Evolutionary conservation across 495 filamentous ascomycete genomes (phyloP), one percentile per base, ranked within the genome.

Genomic region (Apiosordaria backusii): DNA sequence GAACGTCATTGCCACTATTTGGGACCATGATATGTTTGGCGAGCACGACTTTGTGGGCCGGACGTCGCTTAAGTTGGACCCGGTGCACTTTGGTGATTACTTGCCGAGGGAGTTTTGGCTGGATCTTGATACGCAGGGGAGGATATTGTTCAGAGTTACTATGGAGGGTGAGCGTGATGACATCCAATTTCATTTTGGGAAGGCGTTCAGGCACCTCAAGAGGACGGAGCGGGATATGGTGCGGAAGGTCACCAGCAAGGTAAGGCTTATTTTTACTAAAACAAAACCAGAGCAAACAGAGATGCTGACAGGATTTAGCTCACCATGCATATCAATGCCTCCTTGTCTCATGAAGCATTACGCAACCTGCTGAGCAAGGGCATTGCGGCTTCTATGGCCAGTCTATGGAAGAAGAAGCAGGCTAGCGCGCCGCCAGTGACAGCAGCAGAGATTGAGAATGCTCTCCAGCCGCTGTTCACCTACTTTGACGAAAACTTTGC

Each of bases 401-500:
- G 85, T 70, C 89, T 95, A 62, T 92, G 96, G 76, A 84, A 83
- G 66, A 85, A 83, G 70, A 77, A 82, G 24, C 76, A 77, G 60
- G 81, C 87, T 4, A 76, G 84, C 15, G 70, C 77, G 18, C 83
- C 86, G 25, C 82, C 83, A 1, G 78, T 92, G 5, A 89, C 90
- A 0, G 82, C 86, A 27, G 82, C 81, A 0, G 92, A 98, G 52
- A 83, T 97, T 52, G 88, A 90, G 68, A 89, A 88, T 67, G 92
- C 92, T 3, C 79, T 99, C 10, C 88, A 88, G 65, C 92, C 93
- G 3, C 84, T 99, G n/a, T 96, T 97, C 70, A 87, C 88, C 63
- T 99, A 99, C 75, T 98, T 99, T 73, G 92, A 98, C 74, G 96
- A 97, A 75, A 99, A 99, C 72, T 99, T 99, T 72, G 93, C 92